Conservation (phyloP, 2,329 filamentous ascomycete genomes). For the Fusarium avenaceum region DNA sequence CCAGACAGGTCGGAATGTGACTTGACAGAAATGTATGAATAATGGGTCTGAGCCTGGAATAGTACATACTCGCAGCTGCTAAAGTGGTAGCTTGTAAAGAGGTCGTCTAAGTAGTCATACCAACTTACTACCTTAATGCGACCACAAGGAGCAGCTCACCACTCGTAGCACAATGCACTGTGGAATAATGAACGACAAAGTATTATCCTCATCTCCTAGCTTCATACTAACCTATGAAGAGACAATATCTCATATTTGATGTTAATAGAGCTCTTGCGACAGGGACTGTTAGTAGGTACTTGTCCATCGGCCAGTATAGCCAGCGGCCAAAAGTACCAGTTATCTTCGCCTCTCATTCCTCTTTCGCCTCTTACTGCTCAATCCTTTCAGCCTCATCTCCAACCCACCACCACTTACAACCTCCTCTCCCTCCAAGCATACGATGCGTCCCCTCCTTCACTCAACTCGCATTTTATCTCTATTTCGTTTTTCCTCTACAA, state of each 20-base stretch:
- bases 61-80: neutral
- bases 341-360: conserved; percentile 24
- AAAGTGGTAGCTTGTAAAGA: neutral
- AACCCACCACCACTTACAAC: conserved; percentile 10
- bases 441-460: conserved; percentile 34
- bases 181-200: too few relatives aligned
- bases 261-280: neutral
- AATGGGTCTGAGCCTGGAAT: too few relatives aligned
- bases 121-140: neutral
- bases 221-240: neutral
- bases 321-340: conserved; percentile 12
- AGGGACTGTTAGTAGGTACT: conserved; percentile 28
- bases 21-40: too few relatives aligned
- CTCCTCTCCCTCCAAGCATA: neutral
- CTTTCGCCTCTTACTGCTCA: conserved; percentile 27
- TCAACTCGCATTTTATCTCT: conserved; percentile 24
- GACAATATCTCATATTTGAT: neutral
- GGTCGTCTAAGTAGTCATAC: neutral
- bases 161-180: neutral
- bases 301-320: neutral
- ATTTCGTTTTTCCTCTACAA: conserved; percentile 38
- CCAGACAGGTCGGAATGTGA: neutral
- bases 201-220: neutral
- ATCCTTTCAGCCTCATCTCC: conserved; percentile 29
- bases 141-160: neutral